phyloP scores from a whole-genome alignment of 1,139 yeast genomes.

The Hemisphaericaspora subhashii region DNA sequence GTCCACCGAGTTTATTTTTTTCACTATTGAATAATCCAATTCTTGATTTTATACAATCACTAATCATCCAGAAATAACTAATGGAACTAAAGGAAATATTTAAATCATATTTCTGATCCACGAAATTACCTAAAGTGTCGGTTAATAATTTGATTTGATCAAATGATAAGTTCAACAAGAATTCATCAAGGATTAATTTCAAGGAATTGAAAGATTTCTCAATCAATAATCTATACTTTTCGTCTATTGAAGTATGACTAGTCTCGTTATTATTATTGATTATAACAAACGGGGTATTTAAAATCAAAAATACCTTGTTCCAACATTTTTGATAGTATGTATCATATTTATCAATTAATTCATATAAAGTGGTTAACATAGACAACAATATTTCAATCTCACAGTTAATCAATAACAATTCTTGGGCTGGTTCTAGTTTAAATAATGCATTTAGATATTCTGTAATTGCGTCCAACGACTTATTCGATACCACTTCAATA shows the following conservation, averaged over 20 bases:
- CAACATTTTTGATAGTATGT: slow-evolving; percentile 59
- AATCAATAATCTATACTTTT: slow-evolving; percentile 48
- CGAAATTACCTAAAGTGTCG: slow-evolving; percentile 71
- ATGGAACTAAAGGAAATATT: slow-evolving; percentile 89
- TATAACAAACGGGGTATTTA: slow-evolving; percentile 63
- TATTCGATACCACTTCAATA: slow-evolving; percentile 30
- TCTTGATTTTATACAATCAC: slow-evolving; percentile 62
- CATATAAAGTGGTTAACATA: slow-evolving; percentile 62
- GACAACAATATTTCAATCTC: slow-evolving; percentile 70
- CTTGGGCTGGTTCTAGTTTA: slow-evolving; percentile 39
- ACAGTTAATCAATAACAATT: slow-evolving; percentile 45
- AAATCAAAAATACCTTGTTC: slow-evolving; percentile 67
- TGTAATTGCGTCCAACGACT: slow-evolving; percentile 38
- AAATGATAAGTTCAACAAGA: slow-evolving; percentile 67
- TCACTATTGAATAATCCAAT: slow-evolving; percentile 22
- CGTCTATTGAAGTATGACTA: slow-evolving; percentile 33
- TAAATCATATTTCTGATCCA: slow-evolving; percentile 67
- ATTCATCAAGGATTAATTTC: slow-evolving; percentile 82
- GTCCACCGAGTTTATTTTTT: slow-evolving; percentile 6
- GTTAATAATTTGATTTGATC: slow-evolving; percentile 61
- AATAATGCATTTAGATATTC: slow-evolving; percentile 33
- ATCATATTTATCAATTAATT: slow-evolving; percentile 70
- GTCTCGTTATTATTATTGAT: slow-evolving; percentile 18
- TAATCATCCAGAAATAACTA: slow-evolving; percentile 87
- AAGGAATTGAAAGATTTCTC: slow-evolving; percentile 76